Evolutionary conservation across 1,284 basidiomycete genomes (phyloP).

Genomic region (Psilocybe mexicana): DNA sequence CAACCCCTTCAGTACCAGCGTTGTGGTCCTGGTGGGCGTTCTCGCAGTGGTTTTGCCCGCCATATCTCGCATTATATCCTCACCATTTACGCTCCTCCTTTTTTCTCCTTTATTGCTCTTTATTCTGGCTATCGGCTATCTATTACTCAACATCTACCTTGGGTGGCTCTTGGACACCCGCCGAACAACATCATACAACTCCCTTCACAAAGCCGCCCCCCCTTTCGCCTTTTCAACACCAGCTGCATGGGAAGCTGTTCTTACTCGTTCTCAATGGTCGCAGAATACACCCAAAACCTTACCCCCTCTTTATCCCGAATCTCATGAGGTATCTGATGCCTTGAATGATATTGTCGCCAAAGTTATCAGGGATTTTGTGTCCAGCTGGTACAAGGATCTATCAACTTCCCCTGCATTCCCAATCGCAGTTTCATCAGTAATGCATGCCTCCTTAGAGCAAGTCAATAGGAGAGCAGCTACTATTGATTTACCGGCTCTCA

Average conservation of each 20-base stretch:
- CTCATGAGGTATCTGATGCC: slow-evolving; percentile 62
- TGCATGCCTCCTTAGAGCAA: slow-evolving; percentile 68
- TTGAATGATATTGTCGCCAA: slow-evolving; percentile 80
- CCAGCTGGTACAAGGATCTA: slow-evolving; percentile 82
- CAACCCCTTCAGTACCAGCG: slow-evolving; percentile 41
- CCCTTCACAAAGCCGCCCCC: slow-evolving; percentile 54
- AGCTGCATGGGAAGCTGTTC: slow-evolving; percentile 87
- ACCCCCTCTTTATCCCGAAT: slow-evolving; percentile 59
- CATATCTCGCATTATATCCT: slow-evolving; percentile 55
- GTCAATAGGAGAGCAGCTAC: slow-evolving; percentile 54
- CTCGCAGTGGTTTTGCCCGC: slow-evolving; percentile 56
- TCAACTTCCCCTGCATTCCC: slow-evolving; percentile 89
- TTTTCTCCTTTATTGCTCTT: slow-evolving; percentile 60
- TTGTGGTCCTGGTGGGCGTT: slow-evolving; percentile 53
- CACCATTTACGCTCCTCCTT: slow-evolving; percentile 64
- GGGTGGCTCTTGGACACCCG: slow-evolving; percentile 55
- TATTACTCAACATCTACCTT: slow-evolving; percentile 55
- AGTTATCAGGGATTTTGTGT: slow-evolving; percentile 81
- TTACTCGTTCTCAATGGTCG: slow-evolving; percentile 84
- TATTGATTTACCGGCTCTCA: slow-evolving; percentile 76
- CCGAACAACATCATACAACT: slow-evolving; percentile 34
- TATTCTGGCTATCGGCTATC: slow-evolving; percentile 47
- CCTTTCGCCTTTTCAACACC: slow-evolving; percentile 85
- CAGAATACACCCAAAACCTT: slow-evolving; percentile 65
- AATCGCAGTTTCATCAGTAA: slow-evolving; percentile 73